Evolutionary conservation across 805 yeast species (phyloP).

Genomic region (Wickerhamomyces silvicola): DNA sequence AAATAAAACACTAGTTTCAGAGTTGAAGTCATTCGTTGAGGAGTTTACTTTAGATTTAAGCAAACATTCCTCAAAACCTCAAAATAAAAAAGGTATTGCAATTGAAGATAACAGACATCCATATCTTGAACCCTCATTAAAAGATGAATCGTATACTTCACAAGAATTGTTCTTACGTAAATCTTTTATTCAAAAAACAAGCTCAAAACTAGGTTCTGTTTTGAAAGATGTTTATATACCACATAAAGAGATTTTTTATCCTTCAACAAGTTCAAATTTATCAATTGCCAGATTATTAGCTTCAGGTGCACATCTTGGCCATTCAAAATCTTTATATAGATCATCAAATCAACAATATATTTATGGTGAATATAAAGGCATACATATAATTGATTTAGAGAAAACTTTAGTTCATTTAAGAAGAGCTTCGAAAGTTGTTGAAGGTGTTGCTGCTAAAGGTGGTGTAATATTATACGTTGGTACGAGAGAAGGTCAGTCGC

Average conservation of each 20-base stretch:
- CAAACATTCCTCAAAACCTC: conserved; percentile 10
- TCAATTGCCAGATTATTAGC: conserved; percentile 71
- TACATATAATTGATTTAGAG: conserved; percentile 86
- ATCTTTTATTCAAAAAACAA: conserved; percentile 48
- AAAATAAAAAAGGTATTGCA: not conserved
- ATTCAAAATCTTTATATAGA: conserved; percentile 72
- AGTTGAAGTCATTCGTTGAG: conserved; percentile 15
- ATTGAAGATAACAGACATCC: conserved; percentile 39
- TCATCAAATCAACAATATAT: conserved; percentile 80
- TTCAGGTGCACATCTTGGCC: conserved; percentile 94
- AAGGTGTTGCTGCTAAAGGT: conserved; percentile 76
- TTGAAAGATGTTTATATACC: conserved; percentile 62
- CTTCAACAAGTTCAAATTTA: conserved; percentile 49
- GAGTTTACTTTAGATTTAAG: conserved; percentile 15
- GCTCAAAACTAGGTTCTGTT: conserved; percentile 58
- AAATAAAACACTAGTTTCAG: conserved; percentile 15
- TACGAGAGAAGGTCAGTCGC: conserved; percentile 68
- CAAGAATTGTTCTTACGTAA: conserved; percentile 78
- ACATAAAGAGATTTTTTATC: conserved; percentile 54
- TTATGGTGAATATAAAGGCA: conserved; percentile 84
- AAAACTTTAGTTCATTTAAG: conserved; percentile 70
- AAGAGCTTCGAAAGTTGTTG: conserved; percentile 79
- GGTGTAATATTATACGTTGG: conserved; percentile 85
- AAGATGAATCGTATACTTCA: conserved; percentile 59
- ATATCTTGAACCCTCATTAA: conserved; percentile 52